Evolutionary conservation across 2,329 filamentous ascomycete genomes (phyloP).

Genomic region (Scopulariopsis brevicaulis): DNA sequence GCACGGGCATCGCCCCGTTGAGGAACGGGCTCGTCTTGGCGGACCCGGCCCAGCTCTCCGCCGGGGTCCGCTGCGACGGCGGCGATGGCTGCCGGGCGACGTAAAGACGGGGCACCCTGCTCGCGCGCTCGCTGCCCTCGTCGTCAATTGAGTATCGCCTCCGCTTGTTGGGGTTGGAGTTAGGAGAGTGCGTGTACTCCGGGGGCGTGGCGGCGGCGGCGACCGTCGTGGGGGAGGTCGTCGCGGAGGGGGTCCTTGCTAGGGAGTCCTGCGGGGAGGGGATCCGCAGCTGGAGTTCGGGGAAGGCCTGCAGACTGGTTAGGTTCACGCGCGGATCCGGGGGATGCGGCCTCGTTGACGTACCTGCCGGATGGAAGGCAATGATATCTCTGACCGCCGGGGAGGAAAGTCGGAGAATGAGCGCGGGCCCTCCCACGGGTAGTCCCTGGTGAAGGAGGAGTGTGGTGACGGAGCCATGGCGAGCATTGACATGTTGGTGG

Average conservation of each 20-base stretch:
- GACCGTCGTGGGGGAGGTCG: constrained; percentile 20
- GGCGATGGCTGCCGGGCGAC: constrained; percentile 15
- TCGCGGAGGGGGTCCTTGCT: constrained; percentile 19
- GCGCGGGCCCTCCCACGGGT: constrained; percentile 2
- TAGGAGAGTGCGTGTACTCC: constrained; percentile 38
- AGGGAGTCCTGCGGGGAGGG: constrained; percentile 18
- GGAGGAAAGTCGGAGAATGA: not conserved
- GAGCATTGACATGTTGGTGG: constrained; percentile 3
- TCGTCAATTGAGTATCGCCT: constrained; percentile 30
- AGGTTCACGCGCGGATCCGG: not conserved
- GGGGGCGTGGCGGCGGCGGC: constrained; percentile 23
- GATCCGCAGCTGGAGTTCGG: constrained; percentile 27
- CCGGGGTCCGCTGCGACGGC: constrained; percentile 15
- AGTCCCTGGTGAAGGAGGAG: constrained; percentile 3
- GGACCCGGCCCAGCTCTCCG: constrained; percentile 23
- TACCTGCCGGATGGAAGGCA: constrained; percentile 45
- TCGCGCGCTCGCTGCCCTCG: constrained; percentile 25
- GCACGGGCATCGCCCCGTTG: constrained; percentile 17
- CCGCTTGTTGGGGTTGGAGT: constrained; percentile 29
- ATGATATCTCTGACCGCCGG: constrained; percentile 7
- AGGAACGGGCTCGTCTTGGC: constrained; percentile 22
- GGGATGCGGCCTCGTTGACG: constrained; percentile 1
- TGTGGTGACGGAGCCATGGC: constrained; percentile 5
- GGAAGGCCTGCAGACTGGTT: constrained; percentile 24
- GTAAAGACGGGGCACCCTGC: constrained; percentile 35